Conservation (phyloP, 192 early-diverging fungal species). For the Mortierella alpina region DNA sequence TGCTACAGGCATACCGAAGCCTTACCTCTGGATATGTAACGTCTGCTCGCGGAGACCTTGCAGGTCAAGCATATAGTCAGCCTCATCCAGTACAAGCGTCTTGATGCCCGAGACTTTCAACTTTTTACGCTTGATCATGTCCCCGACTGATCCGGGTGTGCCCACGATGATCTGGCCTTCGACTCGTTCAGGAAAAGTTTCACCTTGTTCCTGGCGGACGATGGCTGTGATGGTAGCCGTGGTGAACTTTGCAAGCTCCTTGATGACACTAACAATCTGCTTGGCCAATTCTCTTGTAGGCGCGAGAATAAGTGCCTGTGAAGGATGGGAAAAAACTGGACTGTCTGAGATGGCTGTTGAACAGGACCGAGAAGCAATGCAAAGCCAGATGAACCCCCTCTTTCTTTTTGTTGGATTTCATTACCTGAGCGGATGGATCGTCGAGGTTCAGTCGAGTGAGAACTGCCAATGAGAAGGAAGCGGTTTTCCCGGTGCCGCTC, state of each 20-base stretch:
- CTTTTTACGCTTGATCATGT: constrained; percentile 68
- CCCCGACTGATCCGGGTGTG: constrained; percentile 90
- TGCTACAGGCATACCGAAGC: neutral
- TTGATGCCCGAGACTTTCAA: constrained; percentile 66
- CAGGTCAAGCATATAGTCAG: constrained; percentile 94
- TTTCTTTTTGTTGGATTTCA: neutral
- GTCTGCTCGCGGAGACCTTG: constrained; percentile 85
- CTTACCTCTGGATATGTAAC: constrained; percentile 81
- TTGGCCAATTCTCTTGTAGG: constrained; percentile 92
- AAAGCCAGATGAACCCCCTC: no score
- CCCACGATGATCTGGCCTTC: constrained; percentile 87
- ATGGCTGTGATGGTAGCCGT: constrained; percentile 73
- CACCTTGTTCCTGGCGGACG: constrained; percentile 68
- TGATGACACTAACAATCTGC: constrained; percentile 90
- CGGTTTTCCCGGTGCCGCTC: constrained; percentile 55
- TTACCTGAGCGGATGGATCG: constrained; percentile 69
- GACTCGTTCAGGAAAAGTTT: constrained; percentile 27
- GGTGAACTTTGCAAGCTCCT: constrained; percentile 87
- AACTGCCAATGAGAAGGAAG: constrained; percentile 57
- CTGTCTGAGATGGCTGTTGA: neutral
- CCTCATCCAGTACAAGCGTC: constrained; percentile 95
- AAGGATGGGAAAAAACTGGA: neutral
- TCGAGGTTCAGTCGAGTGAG: constrained; percentile 40
- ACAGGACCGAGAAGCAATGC: neutral
- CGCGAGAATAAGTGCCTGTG: constrained; percentile 83